A percentile compares a stretch with the other conserved stretches of the same genome.
phyloP scores from a whole-genome alignment of 192 early-diverging fungal species.

The Coemansia sp. region DNA sequence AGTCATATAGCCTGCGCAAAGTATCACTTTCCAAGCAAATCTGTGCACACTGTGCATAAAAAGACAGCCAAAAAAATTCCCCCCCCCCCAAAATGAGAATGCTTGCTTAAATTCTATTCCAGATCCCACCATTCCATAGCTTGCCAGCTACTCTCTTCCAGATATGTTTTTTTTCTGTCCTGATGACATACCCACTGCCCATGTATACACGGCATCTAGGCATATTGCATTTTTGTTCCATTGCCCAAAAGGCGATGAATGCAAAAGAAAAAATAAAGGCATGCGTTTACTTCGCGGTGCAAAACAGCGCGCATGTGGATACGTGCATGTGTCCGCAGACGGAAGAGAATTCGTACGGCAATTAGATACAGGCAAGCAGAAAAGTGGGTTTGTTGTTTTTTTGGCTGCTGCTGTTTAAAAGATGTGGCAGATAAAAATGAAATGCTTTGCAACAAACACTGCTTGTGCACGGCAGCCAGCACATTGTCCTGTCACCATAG shows the following conservation, averaged over 20 bases:
- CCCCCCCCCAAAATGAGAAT: background rate
- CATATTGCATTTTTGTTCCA: too few relatives aligned
- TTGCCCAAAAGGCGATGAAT: background rate
- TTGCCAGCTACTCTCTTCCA: background rate
- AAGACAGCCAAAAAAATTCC: background rate
- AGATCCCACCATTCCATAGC: background rate
- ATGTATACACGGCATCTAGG: background rate
- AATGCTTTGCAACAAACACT: background rate
- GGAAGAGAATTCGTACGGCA: background rate
- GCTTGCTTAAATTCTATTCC: background rate
- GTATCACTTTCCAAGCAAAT: background rate
- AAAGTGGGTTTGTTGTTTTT: background rate
- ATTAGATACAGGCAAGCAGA: background rate
- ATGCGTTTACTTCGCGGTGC: slow-evolving; percentile 9
- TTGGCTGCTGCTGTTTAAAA: background rate
- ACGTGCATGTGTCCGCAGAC: slow-evolving; percentile 3
- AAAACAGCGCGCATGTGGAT: slow-evolving; percentile 7
- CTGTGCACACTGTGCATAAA: background rate
- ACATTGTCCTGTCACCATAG: too few relatives aligned
- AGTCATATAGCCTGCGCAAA: background rate
- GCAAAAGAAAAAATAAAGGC: slow-evolving; percentile 8
- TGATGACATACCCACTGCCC: background rate
- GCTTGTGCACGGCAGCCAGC: too few relatives aligned
- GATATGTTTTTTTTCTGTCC: background rate
- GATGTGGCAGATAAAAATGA: background rate